These are phyloP conservation scores for Populus nigra DNA, from an alignment of 345 rosid species.

Conservation along the genomic window DNA sequence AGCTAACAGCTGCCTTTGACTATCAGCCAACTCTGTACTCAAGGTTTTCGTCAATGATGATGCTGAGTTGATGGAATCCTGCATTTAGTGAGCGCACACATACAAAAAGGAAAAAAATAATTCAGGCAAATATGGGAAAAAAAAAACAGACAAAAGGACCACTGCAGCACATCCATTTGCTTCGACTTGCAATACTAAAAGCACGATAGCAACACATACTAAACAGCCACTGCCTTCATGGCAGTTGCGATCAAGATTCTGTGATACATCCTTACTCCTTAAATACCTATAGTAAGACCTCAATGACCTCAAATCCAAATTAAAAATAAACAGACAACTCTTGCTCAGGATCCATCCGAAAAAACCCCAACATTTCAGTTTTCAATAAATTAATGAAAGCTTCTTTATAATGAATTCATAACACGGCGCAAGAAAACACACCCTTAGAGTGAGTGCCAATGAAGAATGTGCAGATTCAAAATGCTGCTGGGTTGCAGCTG, in stretches of 20 bases:
- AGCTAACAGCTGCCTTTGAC: slow-evolving; percentile 65
- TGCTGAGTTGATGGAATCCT: slow-evolving; percentile 77
- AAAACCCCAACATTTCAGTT: neutral
- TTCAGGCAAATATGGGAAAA: neutral
- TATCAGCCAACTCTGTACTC: slow-evolving; percentile 78
- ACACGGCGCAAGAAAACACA: slow-evolving; percentile 24
- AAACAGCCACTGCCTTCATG: neutral
- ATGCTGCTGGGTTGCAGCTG: slow-evolving; percentile 67
- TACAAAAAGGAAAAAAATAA: neutral
- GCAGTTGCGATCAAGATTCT: neutral
- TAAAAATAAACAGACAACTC: neutral
- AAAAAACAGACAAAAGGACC: neutral
- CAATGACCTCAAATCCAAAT: neutral
- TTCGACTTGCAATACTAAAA: neutral
- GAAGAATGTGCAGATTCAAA: slow-evolving; percentile 68
- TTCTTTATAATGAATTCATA: neutral
- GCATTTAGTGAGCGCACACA: slow-evolving; percentile 17
- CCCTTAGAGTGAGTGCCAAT: slow-evolving; percentile 70
- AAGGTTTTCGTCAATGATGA: slow-evolving; percentile 63
- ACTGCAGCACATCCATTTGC: neutral
- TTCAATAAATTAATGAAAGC: neutral
- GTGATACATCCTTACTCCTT: neutral
- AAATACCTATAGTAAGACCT: neutral
- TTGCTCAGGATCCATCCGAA: neutral
- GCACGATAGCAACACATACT: neutral